Evolutionary conservation across 2,329 filamentous ascomycete genomes (phyloP).

Genomic region (Diplodia sapinea): DNA sequence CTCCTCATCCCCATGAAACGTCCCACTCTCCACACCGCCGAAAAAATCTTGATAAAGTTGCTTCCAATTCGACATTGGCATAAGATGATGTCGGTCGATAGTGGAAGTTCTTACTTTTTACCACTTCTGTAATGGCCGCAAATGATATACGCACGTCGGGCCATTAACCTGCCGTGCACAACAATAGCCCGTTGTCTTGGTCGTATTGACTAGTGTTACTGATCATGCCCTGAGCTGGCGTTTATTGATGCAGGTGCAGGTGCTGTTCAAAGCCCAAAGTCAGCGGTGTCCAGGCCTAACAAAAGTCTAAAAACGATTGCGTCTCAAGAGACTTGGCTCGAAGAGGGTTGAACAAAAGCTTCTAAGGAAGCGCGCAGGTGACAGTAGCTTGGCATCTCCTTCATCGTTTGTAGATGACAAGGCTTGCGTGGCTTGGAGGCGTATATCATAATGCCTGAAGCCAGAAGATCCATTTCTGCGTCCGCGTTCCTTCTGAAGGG

Average conservation of each 20-base stretch:
- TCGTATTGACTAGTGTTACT: conserved; percentile 3
- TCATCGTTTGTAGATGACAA: neutral
- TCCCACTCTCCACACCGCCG: neutral
- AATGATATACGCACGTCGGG: neutral
- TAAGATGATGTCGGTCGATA: neutral
- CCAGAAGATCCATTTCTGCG: neutral
- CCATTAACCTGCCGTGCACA: neutral
- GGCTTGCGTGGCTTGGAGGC: neutral
- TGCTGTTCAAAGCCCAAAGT: conserved; percentile 5
- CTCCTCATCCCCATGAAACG: neutral
- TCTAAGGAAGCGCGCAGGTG: neutral
- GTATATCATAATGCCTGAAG: neutral
- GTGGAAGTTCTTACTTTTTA: neutral
- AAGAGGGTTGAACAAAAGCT: neutral
- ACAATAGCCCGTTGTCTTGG: neutral
- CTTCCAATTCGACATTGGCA: neutral
- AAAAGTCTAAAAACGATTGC: neutral
- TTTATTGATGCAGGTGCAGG: conserved; percentile 2
- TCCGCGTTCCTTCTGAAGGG: neutral
- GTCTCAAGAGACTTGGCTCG: neutral
- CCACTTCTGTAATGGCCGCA: neutral
- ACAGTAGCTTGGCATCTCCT: neutral
- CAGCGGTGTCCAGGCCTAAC: neutral
- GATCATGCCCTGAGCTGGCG: neutral
- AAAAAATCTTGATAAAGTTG: neutral